phyloP scores from a whole-genome alignment of 1,139 yeast genomes.

The Lodderomyces theae region DNA sequence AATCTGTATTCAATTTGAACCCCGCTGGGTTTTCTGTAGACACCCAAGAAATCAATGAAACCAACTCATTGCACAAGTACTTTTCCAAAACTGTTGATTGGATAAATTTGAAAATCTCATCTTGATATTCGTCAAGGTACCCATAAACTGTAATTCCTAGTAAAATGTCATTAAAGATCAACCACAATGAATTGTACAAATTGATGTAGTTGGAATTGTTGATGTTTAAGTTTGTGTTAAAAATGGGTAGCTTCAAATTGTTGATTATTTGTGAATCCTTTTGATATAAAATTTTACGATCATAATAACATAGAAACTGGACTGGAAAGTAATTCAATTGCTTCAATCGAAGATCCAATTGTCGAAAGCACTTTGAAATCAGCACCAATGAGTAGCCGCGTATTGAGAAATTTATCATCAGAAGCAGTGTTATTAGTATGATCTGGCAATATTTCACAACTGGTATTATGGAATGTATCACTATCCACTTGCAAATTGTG shows the following conservation, averaged over 20 bases:
- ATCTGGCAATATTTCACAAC: constrained; percentile 19
- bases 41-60: constrained; percentile 63
- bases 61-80: constrained; percentile 34
- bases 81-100: constrained; percentile 34
- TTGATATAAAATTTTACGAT: constrained; percentile 27
- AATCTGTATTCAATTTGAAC: constrained; percentile 81
- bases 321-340: constrained; percentile 80
- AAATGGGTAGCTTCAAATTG: constrained; percentile 34
- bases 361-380: constrained; percentile 67
- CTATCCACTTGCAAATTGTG: not conserved
- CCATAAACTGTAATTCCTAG: constrained; percentile 65
- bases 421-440: constrained; percentile 21
- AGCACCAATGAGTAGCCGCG: constrained; percentile 27
- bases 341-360: constrained; percentile 71
- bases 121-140: constrained; percentile 45
- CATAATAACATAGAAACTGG: constrained; percentile 62
- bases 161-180: constrained; percentile 76
- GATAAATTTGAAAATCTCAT: constrained; percentile 30
- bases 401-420: constrained; percentile 24
- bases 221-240: constrained; percentile 39
- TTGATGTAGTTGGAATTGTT: constrained; percentile 76
- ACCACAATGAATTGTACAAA: constrained; percentile 86
- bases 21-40: constrained; percentile 89
- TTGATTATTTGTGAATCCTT: constrained; percentile 21
- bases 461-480: constrained; percentile 9